Percentiles rank a stretch among this genome's conserved stretches.
Conservation (phyloP, 192 early-diverging fungal genomes). For the Coemansia umbellata region DNA sequence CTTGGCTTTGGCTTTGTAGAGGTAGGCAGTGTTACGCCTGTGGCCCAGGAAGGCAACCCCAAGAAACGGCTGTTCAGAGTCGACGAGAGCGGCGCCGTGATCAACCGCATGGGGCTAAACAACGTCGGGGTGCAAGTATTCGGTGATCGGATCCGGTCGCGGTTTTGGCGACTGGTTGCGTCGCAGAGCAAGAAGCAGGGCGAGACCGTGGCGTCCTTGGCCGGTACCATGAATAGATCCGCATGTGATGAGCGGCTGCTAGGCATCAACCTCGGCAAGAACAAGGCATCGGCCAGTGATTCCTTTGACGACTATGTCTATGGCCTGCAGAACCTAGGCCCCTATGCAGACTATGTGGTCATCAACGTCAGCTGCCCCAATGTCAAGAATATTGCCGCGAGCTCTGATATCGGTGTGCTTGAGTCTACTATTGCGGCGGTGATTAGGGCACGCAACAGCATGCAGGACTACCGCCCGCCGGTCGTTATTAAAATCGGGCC, state of each 20-base stretch:
- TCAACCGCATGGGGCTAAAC: constrained; percentile 91
- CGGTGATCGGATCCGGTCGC: constrained; percentile 60
- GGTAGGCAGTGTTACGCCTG: constrained; percentile 83
- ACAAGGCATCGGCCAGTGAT: constrained; percentile 68
- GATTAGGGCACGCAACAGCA: constrained; percentile 47
- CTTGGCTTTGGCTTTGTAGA: constrained; percentile 91
- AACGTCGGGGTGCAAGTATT: constrained; percentile 69
- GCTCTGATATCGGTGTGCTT: constrained; percentile 69
- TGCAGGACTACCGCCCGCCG: constrained; percentile 58
- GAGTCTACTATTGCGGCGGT: constrained; percentile 67
- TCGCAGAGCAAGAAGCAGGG: constrained; percentile 50
- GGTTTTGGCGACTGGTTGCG: constrained; percentile 64
- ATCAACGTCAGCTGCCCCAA: constrained; percentile 89
- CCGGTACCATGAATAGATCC: constrained; percentile 53
- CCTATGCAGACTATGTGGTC: constrained; percentile 84
- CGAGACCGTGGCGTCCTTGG: constrained; percentile 44
- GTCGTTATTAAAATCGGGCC: constrained; percentile 90
- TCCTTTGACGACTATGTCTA: constrained; percentile 76
- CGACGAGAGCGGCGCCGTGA: constrained; percentile 64
- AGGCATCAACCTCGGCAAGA: constrained; percentile 88
- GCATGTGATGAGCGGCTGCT: constrained; percentile 58
- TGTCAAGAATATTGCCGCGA: constrained; percentile 72
- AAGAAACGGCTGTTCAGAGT: constrained; percentile 82
- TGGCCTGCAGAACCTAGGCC: constrained; percentile 68
- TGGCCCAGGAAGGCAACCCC: constrained; percentile 84